Evolutionary conservation across 768 basidiomycete genomes (phyloP).

Genomic region (Tylopilus sp.): DNA sequence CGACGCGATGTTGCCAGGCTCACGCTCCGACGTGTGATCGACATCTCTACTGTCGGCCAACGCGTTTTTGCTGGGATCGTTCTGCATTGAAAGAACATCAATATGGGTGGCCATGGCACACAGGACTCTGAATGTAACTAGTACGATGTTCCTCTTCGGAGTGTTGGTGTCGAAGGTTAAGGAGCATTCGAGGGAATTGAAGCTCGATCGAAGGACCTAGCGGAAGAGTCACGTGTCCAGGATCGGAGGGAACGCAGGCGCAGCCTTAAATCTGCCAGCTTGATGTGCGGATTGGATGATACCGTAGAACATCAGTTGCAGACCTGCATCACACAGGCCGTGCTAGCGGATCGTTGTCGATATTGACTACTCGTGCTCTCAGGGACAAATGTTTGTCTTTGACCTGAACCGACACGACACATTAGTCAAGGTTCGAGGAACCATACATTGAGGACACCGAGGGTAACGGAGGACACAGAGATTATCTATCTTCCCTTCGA

Average conservation of each 20-base stretch:
- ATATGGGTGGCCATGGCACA: constrained; percentile 7
- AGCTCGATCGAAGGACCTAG: neutral
- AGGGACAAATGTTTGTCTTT: neutral
- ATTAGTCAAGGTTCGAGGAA: neutral
- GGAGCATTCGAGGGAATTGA: no score
- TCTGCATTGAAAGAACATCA: neutral
- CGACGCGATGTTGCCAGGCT: neutral
- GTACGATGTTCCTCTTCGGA: neutral
- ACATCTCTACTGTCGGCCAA: neutral
- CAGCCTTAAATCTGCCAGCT: no score
- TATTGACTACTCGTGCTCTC: no score
- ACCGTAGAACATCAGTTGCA: neutral
- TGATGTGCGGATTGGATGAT: no score
- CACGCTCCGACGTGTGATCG: neutral
- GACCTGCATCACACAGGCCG: no score
- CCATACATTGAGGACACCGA: neutral
- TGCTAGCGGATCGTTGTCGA: neutral
- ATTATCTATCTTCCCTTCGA: constrained; percentile 15
- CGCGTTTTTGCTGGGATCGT: neutral
- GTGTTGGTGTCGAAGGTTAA: neutral
- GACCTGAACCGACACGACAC: neutral
- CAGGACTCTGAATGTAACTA: neutral
- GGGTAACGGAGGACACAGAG: neutral
- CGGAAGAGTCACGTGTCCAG: constrained; percentile 16
- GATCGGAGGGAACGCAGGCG: no score